Evolutionary conservation across 2,329 filamentous ascomycete species (phyloP), one percentile per base, ranked within the genome.

Genomic region (Colletotrichum gloeosporioides): DNA sequence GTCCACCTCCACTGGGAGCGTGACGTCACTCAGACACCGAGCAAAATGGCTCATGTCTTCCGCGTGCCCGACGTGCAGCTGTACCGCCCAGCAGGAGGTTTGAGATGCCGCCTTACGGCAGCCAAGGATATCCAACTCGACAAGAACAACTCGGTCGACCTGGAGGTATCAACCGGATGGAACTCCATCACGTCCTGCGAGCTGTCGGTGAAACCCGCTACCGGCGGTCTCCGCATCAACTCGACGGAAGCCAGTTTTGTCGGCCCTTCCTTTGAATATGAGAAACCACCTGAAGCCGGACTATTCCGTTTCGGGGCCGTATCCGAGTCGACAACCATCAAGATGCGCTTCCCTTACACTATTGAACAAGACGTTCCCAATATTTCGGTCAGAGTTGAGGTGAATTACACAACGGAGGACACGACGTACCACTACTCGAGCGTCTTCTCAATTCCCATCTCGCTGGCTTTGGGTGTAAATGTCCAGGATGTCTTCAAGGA

Each of bases 401-500:
- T 96, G 12, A 89, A 88, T 1, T 98, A 97, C 81, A 90, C 90
- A 3, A 96, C 95, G 0, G 88, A 92, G 1, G 86, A 91, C 4
- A 94, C 93, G 4, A 88, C 87, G 9, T 95, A 95, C 78, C 88
- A 89, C 70, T 94, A 93, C 82, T 90, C 92, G 18, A 91, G 90
- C 18, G 88, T 89, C 9, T 90, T 91, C 25, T 91, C 89, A 5
- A 89, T 98, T 25, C 90, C 93, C 4, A 93, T 97, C 3, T 90
- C 94, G 2, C 88, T 99, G 6, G 95, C 95, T 0, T 89, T 99
- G 5, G 96, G 96, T 4, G 97, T 99, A 77, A 99, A 99, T 79
- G 97, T 99, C 8, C 96, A 99, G 81, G 97, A 99, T 80, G 92
- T 98, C 32, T 99, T 99, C 88, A 98, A 98, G 82, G 92, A 95